These are phyloP conservation scores for Trypanosoma theileri DNA, from an alignment of 208 protist species.

Conservation along the genomic window DNA sequence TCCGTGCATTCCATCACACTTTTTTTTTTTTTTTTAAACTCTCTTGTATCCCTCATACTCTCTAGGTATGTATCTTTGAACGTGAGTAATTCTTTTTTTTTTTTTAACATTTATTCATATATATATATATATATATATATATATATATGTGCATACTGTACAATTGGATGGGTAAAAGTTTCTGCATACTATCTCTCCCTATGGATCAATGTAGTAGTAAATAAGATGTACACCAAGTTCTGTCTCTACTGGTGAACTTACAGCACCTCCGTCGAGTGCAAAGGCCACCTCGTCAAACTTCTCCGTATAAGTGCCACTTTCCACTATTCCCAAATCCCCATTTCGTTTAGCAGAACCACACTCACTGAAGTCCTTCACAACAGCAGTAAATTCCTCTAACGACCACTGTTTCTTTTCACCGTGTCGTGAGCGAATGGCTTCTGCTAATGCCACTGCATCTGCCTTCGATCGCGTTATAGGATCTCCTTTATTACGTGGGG, in stretches of 20 bases:
- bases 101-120: no score
- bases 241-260: slow-evolving; percentile 77
- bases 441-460: slow-evolving; percentile 69
- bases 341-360: slow-evolving; percentile 49
- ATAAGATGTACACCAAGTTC: slow-evolving; percentile 81
- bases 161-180: no score
- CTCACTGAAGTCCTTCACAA: slow-evolving; percentile 74
- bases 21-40: no score
- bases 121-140: no score
- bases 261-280: slow-evolving; percentile 48
- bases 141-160: no score
- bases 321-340: slow-evolving; percentile 79
- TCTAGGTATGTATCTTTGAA: no score
- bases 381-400: slow-evolving; percentile 57
- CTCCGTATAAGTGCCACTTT: slow-evolving; percentile 64
- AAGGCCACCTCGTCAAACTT: slow-evolving; percentile 76
- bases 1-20: no score
- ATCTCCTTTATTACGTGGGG: slow-evolving; percentile 68
- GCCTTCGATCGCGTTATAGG: slow-evolving; percentile 70
- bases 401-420: slow-evolving; percentile 48
- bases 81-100: no score
- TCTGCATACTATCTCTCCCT: no score
- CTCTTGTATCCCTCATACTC: no score
- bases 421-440: slow-evolving; percentile 44
- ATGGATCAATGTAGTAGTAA: slow-evolving; percentile 19